Percentiles rank a stretch among this genome's conserved stretches.
Evolutionary conservation across 129 eudicot genomes (phyloP).

Genomic region (Scalesia atractyloides): DNA sequence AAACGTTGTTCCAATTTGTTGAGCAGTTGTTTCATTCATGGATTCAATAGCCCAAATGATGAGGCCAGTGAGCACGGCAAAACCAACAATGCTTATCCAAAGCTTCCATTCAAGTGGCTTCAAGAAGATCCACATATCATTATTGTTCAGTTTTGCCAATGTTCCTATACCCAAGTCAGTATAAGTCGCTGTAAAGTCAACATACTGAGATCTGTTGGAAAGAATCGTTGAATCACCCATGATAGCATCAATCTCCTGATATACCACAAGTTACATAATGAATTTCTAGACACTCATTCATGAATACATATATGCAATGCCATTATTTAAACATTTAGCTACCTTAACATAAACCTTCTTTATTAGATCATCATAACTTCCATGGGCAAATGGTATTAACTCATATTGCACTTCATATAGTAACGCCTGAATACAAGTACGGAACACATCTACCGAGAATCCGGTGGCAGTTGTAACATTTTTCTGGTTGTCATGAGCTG

Average conservation of each 20-base stretch:
- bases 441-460: slow-evolving; percentile 53
- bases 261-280: background rate
- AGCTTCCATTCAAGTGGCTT: slow-evolving; percentile 43
- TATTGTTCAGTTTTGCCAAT: slow-evolving; percentile 31
- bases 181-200: slow-evolving; percentile 47
- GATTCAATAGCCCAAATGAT: slow-evolving; percentile 39
- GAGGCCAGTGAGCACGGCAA: slow-evolving; percentile 30
- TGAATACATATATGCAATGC: background rate
- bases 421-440: slow-evolving; percentile 26
- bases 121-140: slow-evolving; percentile 47
- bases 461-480: slow-evolving; percentile 26
- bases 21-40: slow-evolving; percentile 21
- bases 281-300: background rate
- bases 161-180: slow-evolving; percentile 39
- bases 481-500: slow-evolving; percentile 19
- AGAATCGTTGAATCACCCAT: slow-evolving; percentile 49
- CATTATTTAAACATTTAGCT: background rate
- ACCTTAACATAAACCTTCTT: slow-evolving; percentile 44
- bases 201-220: slow-evolving; percentile 37
- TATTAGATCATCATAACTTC: slow-evolving; percentile 39
- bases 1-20: slow-evolving; percentile 38
- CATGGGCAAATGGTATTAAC: slow-evolving; percentile 31
- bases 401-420: slow-evolving; percentile 37
- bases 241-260: slow-evolving; percentile 39
- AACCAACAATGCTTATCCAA: slow-evolving; percentile 33